phyloP scores from a whole-genome alignment of 768 basidiomycete genomes.

The Kwoniella botswanensis region DNA sequence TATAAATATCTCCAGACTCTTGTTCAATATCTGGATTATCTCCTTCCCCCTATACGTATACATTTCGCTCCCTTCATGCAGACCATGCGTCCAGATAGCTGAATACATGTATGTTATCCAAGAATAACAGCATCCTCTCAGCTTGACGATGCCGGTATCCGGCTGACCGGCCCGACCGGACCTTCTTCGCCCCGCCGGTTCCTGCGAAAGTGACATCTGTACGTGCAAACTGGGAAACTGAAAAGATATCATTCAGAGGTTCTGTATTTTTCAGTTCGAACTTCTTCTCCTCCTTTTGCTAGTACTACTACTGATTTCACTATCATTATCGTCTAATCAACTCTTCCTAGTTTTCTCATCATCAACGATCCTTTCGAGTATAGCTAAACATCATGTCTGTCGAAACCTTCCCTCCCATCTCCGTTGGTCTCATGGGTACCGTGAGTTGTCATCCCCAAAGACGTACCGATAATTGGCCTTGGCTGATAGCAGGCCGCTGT shows the following conservation, averaged over 20 bases:
- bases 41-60: too few relatives aligned
- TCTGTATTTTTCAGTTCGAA: too few relatives aligned
- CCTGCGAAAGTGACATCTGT: slow-evolving; percentile 2
- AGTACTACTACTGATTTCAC: too few relatives aligned
- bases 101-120: not conserved
- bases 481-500: slow-evolving; percentile 7
- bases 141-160: slow-evolving; percentile 13
- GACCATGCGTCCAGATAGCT: not conserved
- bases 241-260: not conserved
- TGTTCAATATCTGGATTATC: too few relatives aligned
- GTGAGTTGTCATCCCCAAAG: slow-evolving; percentile 31
- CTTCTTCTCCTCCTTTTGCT: too few relatives aligned
- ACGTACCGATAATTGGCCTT: slow-evolving; percentile 51
- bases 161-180: slow-evolving; percentile 13
- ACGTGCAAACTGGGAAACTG: slow-evolving; percentile 1
- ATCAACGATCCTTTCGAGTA: too few relatives aligned
- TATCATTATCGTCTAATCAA: too few relatives aligned
- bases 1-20: not conserved
- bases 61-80: too few relatives aligned
- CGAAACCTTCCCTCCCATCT: slow-evolving; percentile 43
- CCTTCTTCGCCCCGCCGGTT: slow-evolving; percentile 4
- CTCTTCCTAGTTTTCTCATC: too few relatives aligned
- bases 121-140: not conserved
- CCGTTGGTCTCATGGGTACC: slow-evolving; percentile 53
- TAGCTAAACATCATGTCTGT: slow-evolving; percentile 28